Evolutionary conservation across 345 rosid genomes (phyloP).

Genomic region (Gossypium rotundifolium): DNA sequence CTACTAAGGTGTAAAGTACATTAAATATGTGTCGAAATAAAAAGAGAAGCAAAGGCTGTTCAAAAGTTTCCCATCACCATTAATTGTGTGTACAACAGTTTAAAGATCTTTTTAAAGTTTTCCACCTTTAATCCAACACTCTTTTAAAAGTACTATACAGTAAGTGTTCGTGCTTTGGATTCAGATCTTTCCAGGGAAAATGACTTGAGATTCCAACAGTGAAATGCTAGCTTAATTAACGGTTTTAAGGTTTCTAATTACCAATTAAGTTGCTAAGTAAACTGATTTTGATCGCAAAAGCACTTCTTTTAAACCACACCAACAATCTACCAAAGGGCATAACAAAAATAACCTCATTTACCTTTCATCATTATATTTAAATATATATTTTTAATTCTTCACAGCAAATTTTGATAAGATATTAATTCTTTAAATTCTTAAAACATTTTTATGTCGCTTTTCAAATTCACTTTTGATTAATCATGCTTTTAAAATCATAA

Average conservation of each 20-base stretch:
- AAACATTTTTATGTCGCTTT: too few species aligned
- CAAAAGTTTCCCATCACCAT: background rate
- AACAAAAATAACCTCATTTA: too few species aligned
- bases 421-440: too few species aligned
- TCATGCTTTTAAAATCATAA: too few species aligned
- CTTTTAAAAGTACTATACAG: slow-evolving; percentile 21
- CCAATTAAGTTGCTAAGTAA: too few species aligned
- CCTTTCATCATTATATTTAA: too few species aligned
- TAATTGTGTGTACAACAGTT: background rate
- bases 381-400: too few species aligned
- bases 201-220: background rate
- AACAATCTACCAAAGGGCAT: too few species aligned
- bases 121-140: slow-evolving; percentile 28
- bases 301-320: too few species aligned
- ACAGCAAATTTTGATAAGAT: too few species aligned
- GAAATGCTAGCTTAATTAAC: background rate
- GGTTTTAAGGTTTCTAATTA: background rate
- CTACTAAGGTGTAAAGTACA: slow-evolving; percentile 21
- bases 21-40: background rate
- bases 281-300: too few species aligned
- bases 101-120: slow-evolving; percentile 13
- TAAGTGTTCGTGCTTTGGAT: background rate
- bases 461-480: too few species aligned
- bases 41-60: background rate
- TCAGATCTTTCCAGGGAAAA: slow-evolving; percentile 3